Evolutionary conservation across 1,284 basidiomycete genomes (phyloP).

Genomic region (Stygiomarasmius scandens): DNA sequence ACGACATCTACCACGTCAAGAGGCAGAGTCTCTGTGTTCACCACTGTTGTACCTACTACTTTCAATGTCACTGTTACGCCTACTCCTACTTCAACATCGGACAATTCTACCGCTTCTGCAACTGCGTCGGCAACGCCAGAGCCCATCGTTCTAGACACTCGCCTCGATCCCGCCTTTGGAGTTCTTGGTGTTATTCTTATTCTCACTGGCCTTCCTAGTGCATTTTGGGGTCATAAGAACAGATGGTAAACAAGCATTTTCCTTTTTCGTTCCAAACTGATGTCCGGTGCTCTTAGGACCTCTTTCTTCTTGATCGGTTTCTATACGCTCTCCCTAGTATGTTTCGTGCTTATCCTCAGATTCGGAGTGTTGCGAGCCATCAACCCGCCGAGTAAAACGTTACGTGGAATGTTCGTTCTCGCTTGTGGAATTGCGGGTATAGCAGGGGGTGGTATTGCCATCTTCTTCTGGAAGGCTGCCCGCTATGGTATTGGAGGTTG

Average conservation of each 20-base stretch:
- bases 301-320: slow-evolving; percentile 91
- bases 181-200: slow-evolving; percentile 89
- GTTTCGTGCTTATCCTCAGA: slow-evolving; percentile 86
- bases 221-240: slow-evolving; percentile 92
- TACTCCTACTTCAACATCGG: slow-evolving; percentile 37
- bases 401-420: slow-evolving; percentile 90
- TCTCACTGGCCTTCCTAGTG: slow-evolving; percentile 85
- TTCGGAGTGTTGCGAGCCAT: slow-evolving; percentile 85
- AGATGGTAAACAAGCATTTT: slow-evolving; percentile 61
- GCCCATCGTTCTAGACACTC: slow-evolving; percentile 68
- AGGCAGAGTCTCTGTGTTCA: slow-evolving; percentile 46
- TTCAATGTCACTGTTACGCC: slow-evolving; percentile 61
- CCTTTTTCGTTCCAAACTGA: slow-evolving; percentile 17
- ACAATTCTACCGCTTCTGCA: slow-evolving; percentile 39
- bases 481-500: slow-evolving; percentile 87
- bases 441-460: slow-evolving; percentile 81
- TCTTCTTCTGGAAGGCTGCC: slow-evolving; percentile 89
- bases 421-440: slow-evolving; percentile 79
- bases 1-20: slow-evolving; percentile 52
- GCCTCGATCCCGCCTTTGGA: slow-evolving; percentile 86
- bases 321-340: slow-evolving; percentile 85
- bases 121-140: slow-evolving; percentile 52
- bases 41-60: slow-evolving; percentile 56
- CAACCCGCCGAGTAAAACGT: slow-evolving; percentile 75
- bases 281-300: slow-evolving; percentile 58